These are phyloP conservation scores for Rhodotorula sp. DNA, from an alignment of 1,284 basidiomycete species.

Conservation along the genomic window DNA sequence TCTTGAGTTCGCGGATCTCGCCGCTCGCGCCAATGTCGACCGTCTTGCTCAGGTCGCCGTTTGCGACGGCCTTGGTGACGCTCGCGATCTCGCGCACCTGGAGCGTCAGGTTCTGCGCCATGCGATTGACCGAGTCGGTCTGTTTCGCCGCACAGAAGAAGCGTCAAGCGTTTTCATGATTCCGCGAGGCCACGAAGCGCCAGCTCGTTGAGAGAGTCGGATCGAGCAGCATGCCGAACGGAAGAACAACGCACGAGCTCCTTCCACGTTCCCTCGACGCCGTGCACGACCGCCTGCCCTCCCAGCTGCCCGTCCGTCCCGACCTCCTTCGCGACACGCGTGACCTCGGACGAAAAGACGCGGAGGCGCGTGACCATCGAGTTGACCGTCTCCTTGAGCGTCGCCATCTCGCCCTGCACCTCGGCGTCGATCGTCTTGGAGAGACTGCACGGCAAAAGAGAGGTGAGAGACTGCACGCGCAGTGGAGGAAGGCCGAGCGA, in stretches of 20 bases:
- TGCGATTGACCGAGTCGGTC: constrained; percentile 59
- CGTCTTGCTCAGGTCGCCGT: constrained; percentile 83
- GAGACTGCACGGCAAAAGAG: constrained; percentile 47
- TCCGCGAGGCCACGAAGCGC: no score
- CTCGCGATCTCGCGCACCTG: constrained; percentile 66
- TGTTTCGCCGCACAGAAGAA: background rate
- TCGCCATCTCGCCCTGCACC: constrained; percentile 89
- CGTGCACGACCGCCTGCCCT: constrained; percentile 86
- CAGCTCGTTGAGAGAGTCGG: background rate
- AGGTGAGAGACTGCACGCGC: background rate
- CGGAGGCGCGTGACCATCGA: constrained; percentile 76
- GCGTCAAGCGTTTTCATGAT: background rate
- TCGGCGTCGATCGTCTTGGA: constrained; percentile 62
- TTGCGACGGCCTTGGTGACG: constrained; percentile 95
- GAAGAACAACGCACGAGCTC: constrained; percentile 26
- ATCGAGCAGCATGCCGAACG: background rate
- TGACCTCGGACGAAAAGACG: constrained; percentile 74
- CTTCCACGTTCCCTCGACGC: constrained; percentile 88
- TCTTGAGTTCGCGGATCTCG: constrained; percentile 89
- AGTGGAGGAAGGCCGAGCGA: background rate
- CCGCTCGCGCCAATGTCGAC: constrained; percentile 96
- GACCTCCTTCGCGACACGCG: constrained; percentile 68
- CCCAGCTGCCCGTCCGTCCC: constrained; percentile 90
- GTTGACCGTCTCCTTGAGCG: constrained; percentile 82
- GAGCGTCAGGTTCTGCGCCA: constrained; percentile 90